phyloP scores from a whole-genome alignment of 2,329 filamentous ascomycete species.

The Colletotrichum liaoningense region DNA sequence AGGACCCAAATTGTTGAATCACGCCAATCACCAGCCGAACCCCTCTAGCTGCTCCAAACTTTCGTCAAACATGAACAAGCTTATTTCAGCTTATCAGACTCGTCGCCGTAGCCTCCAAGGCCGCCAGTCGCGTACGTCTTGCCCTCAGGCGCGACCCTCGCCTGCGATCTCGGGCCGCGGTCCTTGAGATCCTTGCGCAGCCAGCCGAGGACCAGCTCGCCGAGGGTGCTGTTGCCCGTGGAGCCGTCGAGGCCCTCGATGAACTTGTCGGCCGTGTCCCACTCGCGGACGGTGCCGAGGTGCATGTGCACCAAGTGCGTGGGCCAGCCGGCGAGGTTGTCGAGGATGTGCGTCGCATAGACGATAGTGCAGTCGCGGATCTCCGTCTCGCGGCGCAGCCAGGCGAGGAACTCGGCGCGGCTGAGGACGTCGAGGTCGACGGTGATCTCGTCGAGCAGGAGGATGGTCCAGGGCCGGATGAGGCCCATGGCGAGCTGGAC shows the following conservation, averaged over 20 bases:
- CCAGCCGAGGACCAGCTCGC: conserved; percentile 90
- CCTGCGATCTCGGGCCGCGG: conserved; percentile 78
- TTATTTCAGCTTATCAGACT: conserved; percentile 51
- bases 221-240: conserved; percentile 83
- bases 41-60: not conserved
- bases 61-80: not conserved
- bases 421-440: conserved; percentile 93
- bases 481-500: conserved; percentile 98
- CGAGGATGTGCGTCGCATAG: conserved; percentile 96
- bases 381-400: conserved; percentile 89
- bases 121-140: conserved; percentile 69
- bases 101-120: conserved; percentile 68
- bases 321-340: conserved; percentile 95
- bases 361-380: conserved; percentile 87
- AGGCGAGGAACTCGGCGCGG: conserved; percentile 85
- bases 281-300: conserved; percentile 87
- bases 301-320: conserved; percentile 97
- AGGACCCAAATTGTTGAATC: conserved; percentile 10
- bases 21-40: not conserved
- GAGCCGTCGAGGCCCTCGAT: conserved; percentile 61
- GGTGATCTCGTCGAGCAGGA: conserved; percentile 95
- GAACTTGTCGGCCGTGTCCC: conserved; percentile 80
- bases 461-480: conserved; percentile 88
- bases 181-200: conserved; percentile 82
- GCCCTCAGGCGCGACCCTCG: conserved; percentile 68